phyloP scores from a whole-genome alignment of 192 early-diverging fungal genomes.

The Obelidium mucronatum region DNA sequence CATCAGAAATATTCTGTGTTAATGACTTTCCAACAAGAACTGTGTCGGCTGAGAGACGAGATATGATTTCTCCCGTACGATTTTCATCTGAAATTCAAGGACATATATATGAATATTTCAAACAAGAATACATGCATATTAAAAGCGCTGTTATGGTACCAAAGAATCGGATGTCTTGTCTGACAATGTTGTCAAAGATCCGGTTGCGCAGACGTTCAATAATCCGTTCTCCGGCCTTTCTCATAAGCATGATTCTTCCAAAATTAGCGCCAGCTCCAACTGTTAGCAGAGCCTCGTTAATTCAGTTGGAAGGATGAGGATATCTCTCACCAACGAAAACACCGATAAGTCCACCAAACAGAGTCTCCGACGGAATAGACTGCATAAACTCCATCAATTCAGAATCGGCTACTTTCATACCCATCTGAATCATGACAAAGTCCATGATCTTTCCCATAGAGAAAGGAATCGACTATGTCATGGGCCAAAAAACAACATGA shows the following conservation, averaged over 20 bases:
- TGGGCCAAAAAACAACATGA: not conserved
- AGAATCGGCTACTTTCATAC: constrained; percentile 26
- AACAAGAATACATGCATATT: not conserved
- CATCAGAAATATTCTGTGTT: constrained; percentile 78
- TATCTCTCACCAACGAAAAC: constrained; percentile 4
- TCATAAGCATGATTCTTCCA: constrained; percentile 48
- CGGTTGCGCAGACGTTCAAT: constrained; percentile 41
- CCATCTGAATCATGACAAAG: constrained; percentile 40
- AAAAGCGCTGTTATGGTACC: constrained; percentile 24
- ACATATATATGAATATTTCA: not conserved
- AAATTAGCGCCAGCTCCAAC: constrained; percentile 49
- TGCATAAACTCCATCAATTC: constrained; percentile 28
- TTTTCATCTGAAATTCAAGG: constrained; percentile 54
- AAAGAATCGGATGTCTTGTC: constrained; percentile 53
- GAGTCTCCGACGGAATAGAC: constrained; percentile 17
- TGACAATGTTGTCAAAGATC: constrained; percentile 43
- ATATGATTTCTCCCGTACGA: constrained; percentile 80
- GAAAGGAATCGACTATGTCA: constrained; percentile 40
- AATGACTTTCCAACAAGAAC: constrained; percentile 76
- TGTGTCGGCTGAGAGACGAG: constrained; percentile 80
- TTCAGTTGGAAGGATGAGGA: not conserved
- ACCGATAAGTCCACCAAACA: constrained; percentile 35
- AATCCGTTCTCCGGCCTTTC: constrained; percentile 46
- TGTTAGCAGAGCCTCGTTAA: not conserved
- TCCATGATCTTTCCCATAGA: constrained; percentile 53